A percentile compares a stretch with the other conserved stretches of the same genome.
These are phyloP conservation scores for Pythium vanterpoolii DNA, from an alignment of 352 stramenopile species.

Conservation along the genomic window DNA sequence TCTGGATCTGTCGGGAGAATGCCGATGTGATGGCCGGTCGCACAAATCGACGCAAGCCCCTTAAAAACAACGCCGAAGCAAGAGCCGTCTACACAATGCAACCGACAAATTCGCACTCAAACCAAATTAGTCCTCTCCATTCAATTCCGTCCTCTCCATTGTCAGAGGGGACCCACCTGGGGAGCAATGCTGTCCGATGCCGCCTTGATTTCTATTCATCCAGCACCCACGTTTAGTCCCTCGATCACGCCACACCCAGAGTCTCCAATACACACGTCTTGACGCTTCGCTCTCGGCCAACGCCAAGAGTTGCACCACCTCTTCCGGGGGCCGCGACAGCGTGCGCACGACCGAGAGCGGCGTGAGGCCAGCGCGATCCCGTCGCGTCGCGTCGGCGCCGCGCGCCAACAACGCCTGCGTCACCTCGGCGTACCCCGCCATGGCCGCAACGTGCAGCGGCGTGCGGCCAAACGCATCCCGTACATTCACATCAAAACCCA, in stretches of 20 bases:
- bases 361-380: constrained; percentile 62
- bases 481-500: constrained; percentile 74
- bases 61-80: constrained; percentile 19
- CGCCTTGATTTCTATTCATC: not conserved
- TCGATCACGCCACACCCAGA: too few relatives aligned
- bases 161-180: not conserved
- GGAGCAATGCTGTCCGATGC: constrained; percentile 7
- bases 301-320: constrained; percentile 61
- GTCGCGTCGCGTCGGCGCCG: constrained; percentile 39
- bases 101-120: not conserved
- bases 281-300: constrained; percentile 29
- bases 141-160: too few relatives aligned
- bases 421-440: constrained; percentile 62
- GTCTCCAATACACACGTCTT: constrained; percentile 4
- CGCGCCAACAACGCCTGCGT: constrained; percentile 50
- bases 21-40: not conserved
- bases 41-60: constrained; percentile 12
- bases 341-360: constrained; percentile 65
- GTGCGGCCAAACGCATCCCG: constrained; percentile 70
- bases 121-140: too few relatives aligned
- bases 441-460: constrained; percentile 64
- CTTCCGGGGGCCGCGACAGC: constrained; percentile 53
- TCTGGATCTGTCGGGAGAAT: constrained; percentile 6
- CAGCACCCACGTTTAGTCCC: not conserved
- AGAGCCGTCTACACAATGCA: constrained; percentile 16